These are phyloP conservation scores for Picea abies DNA, from an alignment of 83 land plant species.

Conservation along the genomic window DNA sequence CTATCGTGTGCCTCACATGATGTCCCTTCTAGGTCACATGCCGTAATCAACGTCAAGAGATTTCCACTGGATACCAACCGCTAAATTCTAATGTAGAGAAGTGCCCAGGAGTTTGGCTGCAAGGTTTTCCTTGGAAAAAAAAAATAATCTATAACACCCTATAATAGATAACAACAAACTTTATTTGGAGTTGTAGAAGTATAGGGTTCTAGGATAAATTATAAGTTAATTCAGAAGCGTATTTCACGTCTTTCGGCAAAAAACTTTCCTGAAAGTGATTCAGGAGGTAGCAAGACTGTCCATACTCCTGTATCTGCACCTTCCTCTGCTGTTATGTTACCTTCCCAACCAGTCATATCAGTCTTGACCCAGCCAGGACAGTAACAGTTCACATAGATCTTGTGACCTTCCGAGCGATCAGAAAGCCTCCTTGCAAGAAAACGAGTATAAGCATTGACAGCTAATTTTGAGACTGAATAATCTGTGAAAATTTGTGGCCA, in stretches of 20 bases:
- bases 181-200: too few relatives aligned
- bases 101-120: too few relatives aligned
- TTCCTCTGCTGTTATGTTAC: conserved; percentile 52
- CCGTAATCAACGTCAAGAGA: too few relatives aligned
- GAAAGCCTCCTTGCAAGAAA: conserved; percentile 50
- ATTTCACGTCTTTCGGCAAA: conserved; percentile 75
- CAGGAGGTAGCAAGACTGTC: conserved; percentile 58
- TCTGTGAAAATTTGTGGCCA: conserved; percentile 68
- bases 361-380: conserved; percentile 89
- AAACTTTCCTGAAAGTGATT: conserved; percentile 54
- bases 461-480: conserved; percentile 70
- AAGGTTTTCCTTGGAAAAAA: too few relatives aligned
- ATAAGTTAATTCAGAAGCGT: conserved; percentile 30
- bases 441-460: conserved; percentile 69
- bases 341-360: conserved; percentile 70
- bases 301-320: conserved; percentile 89
- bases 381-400: conserved; percentile 65
- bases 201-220: too few relatives aligned
- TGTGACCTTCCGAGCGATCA: conserved; percentile 51
- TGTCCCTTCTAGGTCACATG: too few relatives aligned
- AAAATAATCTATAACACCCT: too few relatives aligned
- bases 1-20: too few relatives aligned
- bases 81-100: too few relatives aligned
- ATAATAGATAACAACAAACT: too few relatives aligned
- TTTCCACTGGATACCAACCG: too few relatives aligned